These are phyloP conservation scores for Haplosporangium sp. DNA, from an alignment of 371 early-diverging fungal genomes.

Conservation along the genomic window DNA sequence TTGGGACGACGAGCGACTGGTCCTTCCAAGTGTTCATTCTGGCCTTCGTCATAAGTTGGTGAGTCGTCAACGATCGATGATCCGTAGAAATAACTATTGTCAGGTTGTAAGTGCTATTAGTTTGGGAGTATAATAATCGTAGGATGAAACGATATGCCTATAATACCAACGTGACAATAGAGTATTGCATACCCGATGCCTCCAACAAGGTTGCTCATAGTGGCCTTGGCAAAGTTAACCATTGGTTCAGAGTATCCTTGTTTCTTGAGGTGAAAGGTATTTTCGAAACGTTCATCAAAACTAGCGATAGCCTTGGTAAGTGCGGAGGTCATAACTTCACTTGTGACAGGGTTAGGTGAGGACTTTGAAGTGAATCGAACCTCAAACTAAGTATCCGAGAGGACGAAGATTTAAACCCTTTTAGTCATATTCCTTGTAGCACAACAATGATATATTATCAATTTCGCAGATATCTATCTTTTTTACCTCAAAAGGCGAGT, in stretches of 20 bases:
- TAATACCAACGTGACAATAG: too few relatives aligned
- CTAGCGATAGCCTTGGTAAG: conserved; percentile 41
- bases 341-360: conserved; percentile 41
- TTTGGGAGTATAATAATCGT: not conserved
- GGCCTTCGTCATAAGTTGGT: conserved; percentile 62
- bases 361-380: conserved; percentile 65
- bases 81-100: conserved; percentile 58
- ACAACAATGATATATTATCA: not conserved
- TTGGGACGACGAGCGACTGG: conserved; percentile 54
- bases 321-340: conserved; percentile 29
- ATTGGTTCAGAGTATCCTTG: conserved; percentile 74
- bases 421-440: not conserved
- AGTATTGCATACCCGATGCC: conserved; percentile 81
- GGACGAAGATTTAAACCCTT: not conserved
- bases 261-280: conserved; percentile 71
- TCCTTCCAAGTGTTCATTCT: conserved; percentile 62
- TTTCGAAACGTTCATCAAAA: conserved; percentile 85
- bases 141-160: not conserved
- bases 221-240: conserved; percentile 78
- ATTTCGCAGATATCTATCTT: not conserved
- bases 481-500: conserved; percentile 70
- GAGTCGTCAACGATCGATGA: conserved; percentile 61
- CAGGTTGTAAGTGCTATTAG: not conserved
- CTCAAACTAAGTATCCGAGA: conserved; percentile 63
- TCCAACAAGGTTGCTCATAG: conserved; percentile 89